Evolutionary conservation across 208 protist genomes (phyloP).

Genomic region (Acanthamoeba castellanii): DNA sequence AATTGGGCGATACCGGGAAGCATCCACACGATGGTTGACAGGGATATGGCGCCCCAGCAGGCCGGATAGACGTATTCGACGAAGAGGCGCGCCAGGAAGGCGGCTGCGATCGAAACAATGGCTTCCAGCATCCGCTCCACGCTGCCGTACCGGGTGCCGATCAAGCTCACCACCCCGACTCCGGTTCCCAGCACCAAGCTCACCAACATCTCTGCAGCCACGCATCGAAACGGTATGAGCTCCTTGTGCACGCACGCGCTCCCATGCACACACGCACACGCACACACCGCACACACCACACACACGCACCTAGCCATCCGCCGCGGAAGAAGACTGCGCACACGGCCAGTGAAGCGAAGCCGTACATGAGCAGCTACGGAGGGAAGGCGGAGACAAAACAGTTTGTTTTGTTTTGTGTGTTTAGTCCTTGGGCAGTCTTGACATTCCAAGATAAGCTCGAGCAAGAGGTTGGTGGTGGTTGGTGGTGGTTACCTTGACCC

Average conservation of each 20-base stretch:
- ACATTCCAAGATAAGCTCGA: not conserved
- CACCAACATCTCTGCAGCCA: not conserved
- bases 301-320: not conserved
- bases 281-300: too few relatives aligned
- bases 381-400: not conserved
- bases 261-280: not conserved
- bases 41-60: constrained; percentile 9
- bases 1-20: not conserved
- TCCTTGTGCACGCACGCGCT: too few relatives aligned
- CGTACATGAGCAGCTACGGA: constrained; percentile 8
- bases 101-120: constrained; percentile 13
- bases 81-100: constrained; percentile 53
- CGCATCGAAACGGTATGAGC: too few relatives aligned
- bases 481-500: not conserved
- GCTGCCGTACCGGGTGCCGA: not conserved
- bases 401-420: not conserved
- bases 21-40: constrained; percentile 50
- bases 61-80: constrained; percentile 43
- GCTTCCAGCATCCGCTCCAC: constrained; percentile 24
- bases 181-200: constrained; percentile 11
- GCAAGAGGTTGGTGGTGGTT: not conserved
- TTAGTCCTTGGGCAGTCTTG: not conserved
- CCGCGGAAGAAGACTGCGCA: constrained; percentile 19
- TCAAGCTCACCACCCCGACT: not conserved
- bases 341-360: not conserved